phyloP scores from a whole-genome alignment of 192 early-diverging fungal species.

The Dispira parvispora region DNA sequence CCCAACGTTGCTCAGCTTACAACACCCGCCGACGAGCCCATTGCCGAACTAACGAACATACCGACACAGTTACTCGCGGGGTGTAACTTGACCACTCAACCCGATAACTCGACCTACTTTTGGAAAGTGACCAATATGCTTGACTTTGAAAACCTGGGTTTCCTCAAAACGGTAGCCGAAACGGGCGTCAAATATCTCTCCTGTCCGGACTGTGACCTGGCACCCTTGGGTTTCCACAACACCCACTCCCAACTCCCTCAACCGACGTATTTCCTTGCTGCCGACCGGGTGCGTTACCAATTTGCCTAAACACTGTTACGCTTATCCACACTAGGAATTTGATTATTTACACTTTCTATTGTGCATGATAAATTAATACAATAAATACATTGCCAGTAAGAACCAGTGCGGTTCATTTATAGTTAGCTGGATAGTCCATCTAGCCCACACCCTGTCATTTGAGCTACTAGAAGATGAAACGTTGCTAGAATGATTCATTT shows the following conservation, averaged over 20 bases:
- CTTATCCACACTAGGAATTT: background rate
- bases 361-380: background rate
- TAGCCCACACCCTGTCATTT: background rate
- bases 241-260: constrained; percentile 12
- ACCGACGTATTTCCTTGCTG: constrained; percentile 42
- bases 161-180: constrained; percentile 34
- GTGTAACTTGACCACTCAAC: background rate
- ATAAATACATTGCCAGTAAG: background rate
- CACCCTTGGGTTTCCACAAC: constrained; percentile 54
- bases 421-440: background rate
- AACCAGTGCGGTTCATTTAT: background rate
- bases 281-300: constrained; percentile 38
- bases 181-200: constrained; percentile 44
- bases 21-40: background rate
- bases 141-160: constrained; percentile 62
- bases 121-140: constrained; percentile 48
- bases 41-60: background rate
- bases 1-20: background rate
- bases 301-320: background rate
- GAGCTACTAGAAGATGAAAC: too few relatives aligned
- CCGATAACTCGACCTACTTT: constrained; percentile 13
- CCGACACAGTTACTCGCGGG: background rate
- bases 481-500: background rate
- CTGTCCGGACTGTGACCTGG: constrained; percentile 60
- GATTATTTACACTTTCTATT: background rate